phyloP scores from a whole-genome alignment of 139 green algal species.

The Chlamydomonas incerta region DNA sequence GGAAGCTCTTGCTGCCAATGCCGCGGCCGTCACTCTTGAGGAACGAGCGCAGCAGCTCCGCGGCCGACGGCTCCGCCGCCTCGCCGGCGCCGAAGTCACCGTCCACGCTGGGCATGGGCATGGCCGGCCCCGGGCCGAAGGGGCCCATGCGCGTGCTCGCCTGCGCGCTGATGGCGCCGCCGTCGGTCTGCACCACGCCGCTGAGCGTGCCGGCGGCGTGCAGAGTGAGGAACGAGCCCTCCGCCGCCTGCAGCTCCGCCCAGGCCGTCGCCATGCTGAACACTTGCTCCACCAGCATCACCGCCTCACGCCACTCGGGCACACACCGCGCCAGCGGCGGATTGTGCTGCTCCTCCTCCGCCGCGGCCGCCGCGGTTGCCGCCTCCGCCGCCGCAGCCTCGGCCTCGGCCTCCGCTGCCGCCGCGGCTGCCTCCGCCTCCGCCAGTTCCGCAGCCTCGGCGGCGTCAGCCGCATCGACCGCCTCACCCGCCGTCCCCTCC shows the following conservation, averaged over 20 bases:
- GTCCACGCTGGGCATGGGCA: neutral
- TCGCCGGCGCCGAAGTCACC: too few relatives aligned
- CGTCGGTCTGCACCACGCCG: neutral
- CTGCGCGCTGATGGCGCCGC: neutral
- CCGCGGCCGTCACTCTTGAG: neutral
- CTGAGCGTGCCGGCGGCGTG: too few relatives aligned
- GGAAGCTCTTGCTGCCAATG: neutral
- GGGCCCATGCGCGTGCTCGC: too few relatives aligned
- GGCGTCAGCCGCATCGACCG: neutral
- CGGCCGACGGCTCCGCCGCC: constrained; percentile 1
- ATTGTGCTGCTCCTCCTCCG: neutral
- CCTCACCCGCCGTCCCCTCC: neutral
- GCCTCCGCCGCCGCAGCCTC: neutral
- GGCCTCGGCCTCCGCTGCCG: neutral
- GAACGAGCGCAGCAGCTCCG: constrained; percentile 29
- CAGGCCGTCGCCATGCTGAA: neutral
- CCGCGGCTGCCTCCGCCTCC: neutral
- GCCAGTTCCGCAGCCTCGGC: neutral
- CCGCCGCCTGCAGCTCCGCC: constrained; percentile 1
- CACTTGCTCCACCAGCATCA: neutral
- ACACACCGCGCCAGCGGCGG: neutral
- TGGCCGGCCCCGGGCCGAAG: neutral
- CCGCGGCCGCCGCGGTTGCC: neutral
- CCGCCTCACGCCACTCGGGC: constrained; percentile 6
- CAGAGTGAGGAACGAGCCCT: neutral